A percentile compares a stretch with the other conserved stretches of the same genome.
Conservation (phyloP, 805 yeast species). For the Lipomyces orientalis region DNA sequence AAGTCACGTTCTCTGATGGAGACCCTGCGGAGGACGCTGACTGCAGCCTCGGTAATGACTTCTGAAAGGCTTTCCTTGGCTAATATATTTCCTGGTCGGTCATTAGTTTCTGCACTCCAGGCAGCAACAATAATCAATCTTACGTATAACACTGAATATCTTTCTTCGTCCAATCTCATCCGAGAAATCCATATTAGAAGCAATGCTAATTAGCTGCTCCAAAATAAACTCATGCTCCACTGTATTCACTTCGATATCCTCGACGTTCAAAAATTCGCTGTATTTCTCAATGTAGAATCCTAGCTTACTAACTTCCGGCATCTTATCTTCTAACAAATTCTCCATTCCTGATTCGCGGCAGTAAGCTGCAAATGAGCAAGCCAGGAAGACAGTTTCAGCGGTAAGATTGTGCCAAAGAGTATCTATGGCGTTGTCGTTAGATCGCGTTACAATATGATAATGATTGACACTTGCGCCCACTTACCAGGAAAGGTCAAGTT, state of each 20-base stretch:
- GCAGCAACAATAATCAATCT: neutral
- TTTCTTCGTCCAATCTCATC: conserved; percentile 90
- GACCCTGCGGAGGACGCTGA: conserved; percentile 69
- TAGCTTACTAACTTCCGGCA: conserved; percentile 79
- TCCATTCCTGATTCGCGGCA: conserved; percentile 64
- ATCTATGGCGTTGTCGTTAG: neutral
- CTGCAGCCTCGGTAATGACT: conserved; percentile 57
- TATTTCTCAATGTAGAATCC: conserved; percentile 65
- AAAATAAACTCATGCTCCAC: conserved; percentile 73
- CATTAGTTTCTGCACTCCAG: neutral
- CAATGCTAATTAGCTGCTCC: conserved; percentile 70
- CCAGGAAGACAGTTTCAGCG: conserved; percentile 74
- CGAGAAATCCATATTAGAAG: conserved; percentile 77
- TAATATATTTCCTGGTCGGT: conserved; percentile 36
- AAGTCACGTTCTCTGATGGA: conserved; percentile 85
- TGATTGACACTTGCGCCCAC: neutral
- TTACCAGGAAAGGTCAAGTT: conserved; percentile 66
- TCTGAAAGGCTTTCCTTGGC: conserved; percentile 63
- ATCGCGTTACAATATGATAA: neutral
- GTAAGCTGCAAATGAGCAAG: conserved; percentile 67
- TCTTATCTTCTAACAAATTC: conserved; percentile 49
- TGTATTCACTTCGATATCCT: conserved; percentile 41
- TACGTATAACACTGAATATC: conserved; percentile 63
- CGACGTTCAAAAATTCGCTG: conserved; percentile 46
- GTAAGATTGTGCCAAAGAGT: conserved; percentile 69